phyloP scores from a whole-genome alignment of 208 protist species.

The Giardia muris region DNA sequence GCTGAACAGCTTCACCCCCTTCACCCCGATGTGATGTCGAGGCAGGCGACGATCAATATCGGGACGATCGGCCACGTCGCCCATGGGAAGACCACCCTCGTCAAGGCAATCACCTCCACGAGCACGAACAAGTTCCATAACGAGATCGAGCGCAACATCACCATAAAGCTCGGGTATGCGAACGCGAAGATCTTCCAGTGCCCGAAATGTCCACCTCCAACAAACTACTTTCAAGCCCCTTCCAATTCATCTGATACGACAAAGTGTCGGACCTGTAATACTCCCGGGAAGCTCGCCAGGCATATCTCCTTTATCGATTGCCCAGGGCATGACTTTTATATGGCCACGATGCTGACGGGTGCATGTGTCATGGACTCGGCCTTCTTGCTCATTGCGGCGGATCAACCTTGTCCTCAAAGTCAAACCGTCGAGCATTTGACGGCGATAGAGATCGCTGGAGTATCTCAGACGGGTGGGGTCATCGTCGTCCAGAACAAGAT shows the following conservation, averaged over 20 bases:
- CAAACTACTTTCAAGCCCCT: conserved; percentile 39
- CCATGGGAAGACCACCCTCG: conserved; percentile 98
- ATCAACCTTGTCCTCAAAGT: conserved; percentile 86
- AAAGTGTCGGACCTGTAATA: conserved; percentile 12
- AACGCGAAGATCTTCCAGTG: conserved; percentile 52
- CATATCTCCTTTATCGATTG: conserved; percentile 52
- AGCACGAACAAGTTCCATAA: conserved; percentile 38
- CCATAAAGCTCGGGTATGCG: conserved; percentile 52
- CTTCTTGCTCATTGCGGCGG: conserved; percentile 92
- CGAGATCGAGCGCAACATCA: conserved; percentile 38
- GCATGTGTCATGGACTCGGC: conserved; percentile 99
- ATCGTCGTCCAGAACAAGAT: conserved; percentile 99
- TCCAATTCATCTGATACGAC: conserved; percentile 11
- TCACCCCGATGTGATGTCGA: conserved; percentile 31
- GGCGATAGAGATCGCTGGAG: conserved; percentile 97
- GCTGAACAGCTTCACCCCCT: background rate
- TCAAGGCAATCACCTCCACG: conserved; percentile 91
- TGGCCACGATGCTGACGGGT: conserved; percentile 99
- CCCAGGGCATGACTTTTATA: conserved; percentile 93
- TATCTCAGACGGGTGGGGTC: conserved; percentile 71
- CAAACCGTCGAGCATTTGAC: conserved; percentile 85
- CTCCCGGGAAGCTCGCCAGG: conserved; percentile 31
- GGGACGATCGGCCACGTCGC: conserved; percentile 98
- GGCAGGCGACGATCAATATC: conserved; percentile 97
- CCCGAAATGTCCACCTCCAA: conserved; percentile 34